Percentiles rank a stretch among this genome's conserved stretches.
Conservation (phyloP, 805 yeast species). For the Nakazawaea pomicola region DNA sequence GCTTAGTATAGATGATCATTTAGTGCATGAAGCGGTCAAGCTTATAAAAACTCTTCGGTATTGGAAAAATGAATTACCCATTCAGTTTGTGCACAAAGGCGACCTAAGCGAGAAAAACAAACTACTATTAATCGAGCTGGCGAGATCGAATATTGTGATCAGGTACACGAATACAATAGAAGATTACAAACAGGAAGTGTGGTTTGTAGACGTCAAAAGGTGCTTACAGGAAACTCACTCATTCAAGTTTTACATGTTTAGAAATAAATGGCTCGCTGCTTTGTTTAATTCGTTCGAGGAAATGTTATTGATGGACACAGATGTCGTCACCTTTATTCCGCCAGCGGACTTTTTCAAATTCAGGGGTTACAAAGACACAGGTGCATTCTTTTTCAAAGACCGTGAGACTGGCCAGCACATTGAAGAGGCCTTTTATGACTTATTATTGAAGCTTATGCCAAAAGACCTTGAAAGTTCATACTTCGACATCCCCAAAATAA, state of each 20-base stretch:
- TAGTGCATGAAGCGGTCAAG: constrained; percentile 41
- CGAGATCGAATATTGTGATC: constrained; percentile 23
- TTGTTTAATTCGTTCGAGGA: constrained; percentile 56
- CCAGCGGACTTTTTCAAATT: constrained; percentile 31
- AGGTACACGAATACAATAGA: constrained; percentile 14
- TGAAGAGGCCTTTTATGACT: constrained; percentile 31
- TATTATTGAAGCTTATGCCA: constrained; percentile 44
- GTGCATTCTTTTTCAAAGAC: constrained; percentile 47
- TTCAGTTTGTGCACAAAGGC: constrained; percentile 40
- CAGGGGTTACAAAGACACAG: constrained; percentile 29
- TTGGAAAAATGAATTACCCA: constrained; percentile 44
- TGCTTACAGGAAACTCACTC: constrained; percentile 15
- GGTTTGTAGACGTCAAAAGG: constrained; percentile 28
- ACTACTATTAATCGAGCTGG: constrained; percentile 28
- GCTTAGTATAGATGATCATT: constrained; percentile 41
- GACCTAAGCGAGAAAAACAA: constrained; percentile 31
- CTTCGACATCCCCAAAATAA: constrained; percentile 31
- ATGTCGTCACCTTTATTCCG: constrained; percentile 36
- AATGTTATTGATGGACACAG: constrained; percentile 50
- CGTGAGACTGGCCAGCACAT: constrained; percentile 28
- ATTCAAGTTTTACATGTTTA: constrained; percentile 7
- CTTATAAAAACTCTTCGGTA: constrained; percentile 45
- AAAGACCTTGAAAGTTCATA: constrained; percentile 33
- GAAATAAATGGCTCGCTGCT: constrained; percentile 49
- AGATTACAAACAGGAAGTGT: constrained; percentile 23